Conservation (phyloP, 2,329 filamentous ascomycete genomes). For the Apiospora hydei region DNA sequence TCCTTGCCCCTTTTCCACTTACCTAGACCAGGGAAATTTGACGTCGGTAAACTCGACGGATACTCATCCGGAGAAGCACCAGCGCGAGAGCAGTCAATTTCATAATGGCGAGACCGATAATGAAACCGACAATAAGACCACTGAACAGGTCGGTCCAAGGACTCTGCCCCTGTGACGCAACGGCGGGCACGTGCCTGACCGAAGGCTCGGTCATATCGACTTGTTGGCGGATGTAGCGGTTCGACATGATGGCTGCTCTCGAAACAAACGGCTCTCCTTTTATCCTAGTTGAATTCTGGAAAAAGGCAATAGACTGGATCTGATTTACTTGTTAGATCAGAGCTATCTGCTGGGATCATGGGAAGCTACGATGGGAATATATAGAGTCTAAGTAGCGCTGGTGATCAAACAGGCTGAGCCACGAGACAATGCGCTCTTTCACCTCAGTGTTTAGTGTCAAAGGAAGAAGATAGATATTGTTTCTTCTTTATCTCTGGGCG, state of each 20-base stretch:
- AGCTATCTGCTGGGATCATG: not conserved
- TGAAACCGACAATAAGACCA: not conserved
- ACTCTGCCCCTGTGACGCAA: not conserved
- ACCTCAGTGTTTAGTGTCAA: not conserved
- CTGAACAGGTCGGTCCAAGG: not conserved
- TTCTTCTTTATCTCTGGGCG: not conserved
- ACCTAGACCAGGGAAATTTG: conserved; percentile 9
- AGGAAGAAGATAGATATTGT: not conserved
- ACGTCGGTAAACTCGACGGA: not conserved
- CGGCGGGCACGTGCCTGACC: not conserved
- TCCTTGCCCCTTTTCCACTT: not conserved
- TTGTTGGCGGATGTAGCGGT: conserved; percentile 15
- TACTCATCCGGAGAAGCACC: not conserved
- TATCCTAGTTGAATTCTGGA: not conserved
- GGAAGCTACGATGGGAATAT: not conserved
- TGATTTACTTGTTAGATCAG: not conserved
- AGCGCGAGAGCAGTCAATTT: conserved; percentile 8
- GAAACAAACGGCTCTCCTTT: not conserved
- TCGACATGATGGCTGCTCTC: conserved; percentile 3
- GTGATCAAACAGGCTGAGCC: not conserved
- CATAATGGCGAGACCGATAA: conserved; percentile 6
- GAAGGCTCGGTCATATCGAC: conserved; percentile 5
- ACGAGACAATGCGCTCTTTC: not conserved
- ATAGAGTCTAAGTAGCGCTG: not conserved
- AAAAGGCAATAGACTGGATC: conserved; percentile 2